These are phyloP conservation scores for Candida pseudofarinosa DNA, from an alignment of 805 yeast species.

Conservation along the genomic window DNA sequence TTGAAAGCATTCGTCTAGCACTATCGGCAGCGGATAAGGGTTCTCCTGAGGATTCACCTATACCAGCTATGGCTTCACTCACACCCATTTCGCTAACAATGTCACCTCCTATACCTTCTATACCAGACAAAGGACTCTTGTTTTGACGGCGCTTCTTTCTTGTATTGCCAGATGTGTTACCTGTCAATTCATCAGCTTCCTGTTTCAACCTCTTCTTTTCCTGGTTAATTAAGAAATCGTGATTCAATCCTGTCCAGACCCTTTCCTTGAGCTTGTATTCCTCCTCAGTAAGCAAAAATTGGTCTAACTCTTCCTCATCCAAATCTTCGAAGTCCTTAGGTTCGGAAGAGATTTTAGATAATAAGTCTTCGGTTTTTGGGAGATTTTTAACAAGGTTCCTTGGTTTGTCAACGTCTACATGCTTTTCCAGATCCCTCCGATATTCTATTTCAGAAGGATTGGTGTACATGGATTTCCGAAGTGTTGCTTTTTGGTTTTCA, in stretches of 20 bases:
- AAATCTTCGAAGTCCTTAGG: conserved; percentile 61
- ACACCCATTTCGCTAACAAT: conserved; percentile 24
- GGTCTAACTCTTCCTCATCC: conserved; percentile 74
- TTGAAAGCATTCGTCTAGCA: conserved; percentile 71
- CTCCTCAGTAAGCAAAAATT: conserved; percentile 57
- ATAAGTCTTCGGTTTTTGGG: conserved; percentile 56
- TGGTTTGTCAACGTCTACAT: conserved; percentile 29
- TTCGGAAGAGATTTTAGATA: conserved; percentile 53
- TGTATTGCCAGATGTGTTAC: conserved; percentile 48
- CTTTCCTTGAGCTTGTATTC: conserved; percentile 73
- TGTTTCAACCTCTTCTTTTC: conserved; percentile 77
- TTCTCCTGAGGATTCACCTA: conserved; percentile 39
- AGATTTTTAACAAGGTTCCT: conserved; percentile 47
- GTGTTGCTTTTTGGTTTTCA: conserved; percentile 17
- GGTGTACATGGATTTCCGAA: conserved; percentile 17
- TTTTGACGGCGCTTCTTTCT: conserved; percentile 40
- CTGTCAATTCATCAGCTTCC: conserved; percentile 85
- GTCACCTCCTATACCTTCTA: conserved; percentile 17
- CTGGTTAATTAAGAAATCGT: conserved; percentile 79
- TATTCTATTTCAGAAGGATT: conserved; percentile 17
- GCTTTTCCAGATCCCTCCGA: conserved; percentile 10
- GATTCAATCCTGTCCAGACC: conserved; percentile 87
- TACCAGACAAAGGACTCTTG: conserved; percentile 15
- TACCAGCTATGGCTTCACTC: conserved; percentile 30
- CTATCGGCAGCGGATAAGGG: conserved; percentile 67